A percentile compares a stretch with the other conserved stretches of the same genome.
phyloP scores from a whole-genome alignment of 2,329 filamentous ascomycete genomes.

The Mariannaea elegans region DNA sequence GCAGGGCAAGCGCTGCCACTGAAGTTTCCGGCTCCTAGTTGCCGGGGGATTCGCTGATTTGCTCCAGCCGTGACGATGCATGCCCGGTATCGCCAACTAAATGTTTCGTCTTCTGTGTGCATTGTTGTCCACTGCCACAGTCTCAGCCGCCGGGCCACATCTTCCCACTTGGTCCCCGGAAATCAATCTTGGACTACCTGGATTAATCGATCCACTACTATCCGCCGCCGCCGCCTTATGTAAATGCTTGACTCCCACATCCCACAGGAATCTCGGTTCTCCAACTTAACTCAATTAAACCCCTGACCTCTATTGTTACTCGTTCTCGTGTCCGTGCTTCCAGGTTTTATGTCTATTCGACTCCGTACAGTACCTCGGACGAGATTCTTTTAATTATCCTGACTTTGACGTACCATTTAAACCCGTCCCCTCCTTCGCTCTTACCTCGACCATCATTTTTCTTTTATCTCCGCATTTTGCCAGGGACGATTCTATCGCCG shows the following conservation, averaged over 20 bases:
- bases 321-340: conserved; percentile 3
- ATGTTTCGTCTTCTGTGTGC: too few relatives aligned
- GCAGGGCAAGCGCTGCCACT: neutral
- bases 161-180: conserved; percentile 16
- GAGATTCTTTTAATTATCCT: neutral
- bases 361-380: neutral
- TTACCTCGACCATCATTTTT: neutral
- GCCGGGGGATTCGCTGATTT: conserved; percentile 14
- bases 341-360: neutral
- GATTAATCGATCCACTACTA: conserved; percentile 15
- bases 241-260: conserved; percentile 23
- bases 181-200: neutral
- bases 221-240: conserved; percentile 17
- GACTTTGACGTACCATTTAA: neutral
- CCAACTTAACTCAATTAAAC: conserved; percentile 15
- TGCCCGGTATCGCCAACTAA: too few relatives aligned
- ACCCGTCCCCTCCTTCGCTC: conserved; percentile 2
- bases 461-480: neutral
- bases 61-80: too few relatives aligned
- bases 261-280: conserved; percentile 16
- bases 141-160: conserved; percentile 14
- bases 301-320: conserved; percentile 2
- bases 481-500: neutral
- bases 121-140: conserved; percentile 22
- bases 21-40: conserved; percentile 3